phyloP scores from a whole-genome alignment of 768 basidiomycete genomes.

The Tephrocybe sp. region DNA sequence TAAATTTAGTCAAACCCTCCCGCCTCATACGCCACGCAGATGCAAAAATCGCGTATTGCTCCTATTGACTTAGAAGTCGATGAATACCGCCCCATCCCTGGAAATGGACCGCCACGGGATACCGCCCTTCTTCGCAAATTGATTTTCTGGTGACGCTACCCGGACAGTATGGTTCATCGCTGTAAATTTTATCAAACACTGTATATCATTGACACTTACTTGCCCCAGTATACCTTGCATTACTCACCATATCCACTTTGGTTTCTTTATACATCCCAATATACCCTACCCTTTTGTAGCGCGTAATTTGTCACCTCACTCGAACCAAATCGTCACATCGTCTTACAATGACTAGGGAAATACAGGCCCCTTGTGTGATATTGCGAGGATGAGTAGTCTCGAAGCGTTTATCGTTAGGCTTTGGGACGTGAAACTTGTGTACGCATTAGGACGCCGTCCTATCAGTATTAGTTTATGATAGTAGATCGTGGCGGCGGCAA shows the following conservation, averaged over 20 bases:
- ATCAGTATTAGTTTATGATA: no score
- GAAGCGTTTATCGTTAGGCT: no score
- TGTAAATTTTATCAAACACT: not conserved
- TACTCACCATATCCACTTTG: not conserved
- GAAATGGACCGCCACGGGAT: constrained; percentile 33
- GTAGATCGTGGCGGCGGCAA: no score
- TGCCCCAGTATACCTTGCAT: not conserved
- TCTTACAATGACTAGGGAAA: no score
- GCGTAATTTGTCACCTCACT: no score
- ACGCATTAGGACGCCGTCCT: no score
- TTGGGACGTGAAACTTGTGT: no score
- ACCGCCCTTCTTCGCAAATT: constrained; percentile 47
- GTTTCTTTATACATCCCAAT: not conserved
- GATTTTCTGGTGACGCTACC: constrained; percentile 47
- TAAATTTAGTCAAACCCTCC: not conserved
- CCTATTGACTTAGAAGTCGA: constrained; percentile 47
- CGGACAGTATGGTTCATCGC: not conserved
- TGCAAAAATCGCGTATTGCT: constrained; percentile 64
- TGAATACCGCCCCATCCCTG: constrained; percentile 29
- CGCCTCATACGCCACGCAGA: constrained; percentile 34
- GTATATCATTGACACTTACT: not conserved
- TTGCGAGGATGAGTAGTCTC: no score
- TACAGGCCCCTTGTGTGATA: no score
- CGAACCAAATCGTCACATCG: no score
- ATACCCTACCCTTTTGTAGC: no score